Conservation (phyloP, 176 grass and related monocot species). For the Musa itinerans region DNA sequence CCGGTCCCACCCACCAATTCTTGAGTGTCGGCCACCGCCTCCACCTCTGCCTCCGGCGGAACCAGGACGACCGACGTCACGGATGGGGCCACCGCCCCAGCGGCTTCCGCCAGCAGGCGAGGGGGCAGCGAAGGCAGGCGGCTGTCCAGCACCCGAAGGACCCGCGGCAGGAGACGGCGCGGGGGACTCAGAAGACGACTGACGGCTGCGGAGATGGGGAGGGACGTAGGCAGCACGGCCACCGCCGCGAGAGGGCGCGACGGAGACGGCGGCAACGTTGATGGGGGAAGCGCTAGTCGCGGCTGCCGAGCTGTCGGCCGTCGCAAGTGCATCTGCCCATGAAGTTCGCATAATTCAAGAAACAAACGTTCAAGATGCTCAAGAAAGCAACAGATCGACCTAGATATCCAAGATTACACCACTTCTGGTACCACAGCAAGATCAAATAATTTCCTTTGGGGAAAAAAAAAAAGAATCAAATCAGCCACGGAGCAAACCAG, state of each 20-base stretch:
- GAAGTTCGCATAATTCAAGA: slow-evolving; percentile 95
- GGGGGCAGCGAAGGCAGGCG: slow-evolving; percentile 19
- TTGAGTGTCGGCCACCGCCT: slow-evolving; percentile 34
- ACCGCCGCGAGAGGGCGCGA: slow-evolving; percentile 14
- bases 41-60: slow-evolving; percentile 20
- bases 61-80: neutral
- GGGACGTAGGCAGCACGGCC: slow-evolving; percentile 57
- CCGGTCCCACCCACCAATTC: slow-evolving; percentile 48
- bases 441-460: neutral
- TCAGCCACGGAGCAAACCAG: neutral
- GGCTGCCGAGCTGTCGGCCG: slow-evolving; percentile 90
- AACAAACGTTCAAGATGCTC: slow-evolving; percentile 5
- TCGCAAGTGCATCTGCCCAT: slow-evolving; percentile 99
- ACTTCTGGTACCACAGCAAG: neutral
- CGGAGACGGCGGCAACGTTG: neutral
- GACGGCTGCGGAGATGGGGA: slow-evolving; percentile 66
- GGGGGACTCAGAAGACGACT: slow-evolving; percentile 13
- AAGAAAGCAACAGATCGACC: slow-evolving; percentile 6
- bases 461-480: neutral
- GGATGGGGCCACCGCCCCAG: slow-evolving; percentile 23
- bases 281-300: slow-evolving; percentile 24
- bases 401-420: neutral
- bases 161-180: slow-evolving; percentile 13
- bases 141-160: slow-evolving; percentile 10
- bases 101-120: slow-evolving; percentile 23